Evolutionary conservation across 495 filamentous ascomycete genomes (phyloP).

Genomic region (Tuber umbilicatum): DNA sequence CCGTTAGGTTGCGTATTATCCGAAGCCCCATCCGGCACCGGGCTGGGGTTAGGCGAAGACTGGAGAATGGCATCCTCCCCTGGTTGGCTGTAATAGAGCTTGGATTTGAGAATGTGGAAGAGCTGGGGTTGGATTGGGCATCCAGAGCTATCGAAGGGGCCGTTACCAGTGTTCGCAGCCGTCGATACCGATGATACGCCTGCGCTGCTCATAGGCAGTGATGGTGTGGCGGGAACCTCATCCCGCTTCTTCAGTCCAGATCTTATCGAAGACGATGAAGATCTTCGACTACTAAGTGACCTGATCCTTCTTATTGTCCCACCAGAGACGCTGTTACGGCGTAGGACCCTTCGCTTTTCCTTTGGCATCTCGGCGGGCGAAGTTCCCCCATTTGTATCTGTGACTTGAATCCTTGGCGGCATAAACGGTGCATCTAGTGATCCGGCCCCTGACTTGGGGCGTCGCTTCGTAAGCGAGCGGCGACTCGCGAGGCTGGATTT

Average conservation of each 20-base stretch:
- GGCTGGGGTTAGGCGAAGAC: background rate
- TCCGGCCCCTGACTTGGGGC: background rate
- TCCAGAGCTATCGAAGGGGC: background rate
- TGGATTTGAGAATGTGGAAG: constrained; percentile 24
- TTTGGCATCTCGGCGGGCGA: constrained; percentile 15
- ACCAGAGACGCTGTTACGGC: constrained; percentile 34
- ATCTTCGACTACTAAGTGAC: background rate
- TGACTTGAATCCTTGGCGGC: constrained; percentile 38
- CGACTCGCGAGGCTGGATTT: background rate
- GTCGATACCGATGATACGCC: background rate
- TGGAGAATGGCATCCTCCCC: background rate
- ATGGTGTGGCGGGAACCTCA: background rate
- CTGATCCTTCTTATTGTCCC: constrained; percentile 26
- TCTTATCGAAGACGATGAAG: constrained; percentile 2
- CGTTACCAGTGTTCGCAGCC: background rate
- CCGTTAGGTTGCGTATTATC: background rate
- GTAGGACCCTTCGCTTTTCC: constrained; percentile 15
- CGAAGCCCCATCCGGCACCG: background rate
- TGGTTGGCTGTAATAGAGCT: constrained; percentile 17
- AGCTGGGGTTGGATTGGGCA: constrained; percentile 14
- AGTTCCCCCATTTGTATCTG: constrained; percentile 26
- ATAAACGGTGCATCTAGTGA: background rate
- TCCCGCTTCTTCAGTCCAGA: background rate
- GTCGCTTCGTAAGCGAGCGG: background rate
- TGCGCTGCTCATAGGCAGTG: background rate